Evolutionary conservation across 2,329 filamentous ascomycete species (phyloP), one percentile per base, ranked within the genome.

Genomic region (Knoxdaviesia proteae): DNA sequence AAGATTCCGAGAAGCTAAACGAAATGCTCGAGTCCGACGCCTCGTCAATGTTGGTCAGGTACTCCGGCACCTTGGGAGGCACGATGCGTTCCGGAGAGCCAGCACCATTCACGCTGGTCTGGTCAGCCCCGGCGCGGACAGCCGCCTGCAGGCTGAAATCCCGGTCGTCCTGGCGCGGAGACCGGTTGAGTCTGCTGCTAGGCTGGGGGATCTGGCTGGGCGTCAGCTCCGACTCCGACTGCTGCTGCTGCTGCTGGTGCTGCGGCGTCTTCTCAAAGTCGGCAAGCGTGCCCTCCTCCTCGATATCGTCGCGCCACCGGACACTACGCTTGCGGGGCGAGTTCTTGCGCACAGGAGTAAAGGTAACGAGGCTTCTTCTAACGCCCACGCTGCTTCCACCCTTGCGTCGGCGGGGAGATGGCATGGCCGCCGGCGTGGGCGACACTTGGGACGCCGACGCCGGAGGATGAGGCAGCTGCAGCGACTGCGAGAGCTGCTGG

Each of bases 201-300:
- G 34, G 34, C 9, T 36, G 9, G 34, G 34, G 34, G 34, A 11
- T 36, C 9, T 36, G 11, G 34, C 34, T 36, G 34, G 8, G 34
- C 8, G 34, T 36, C 34, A 11, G 9, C 34, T 9, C 8, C 11
- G n/a, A 36, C 29, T n/a, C 34, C 9, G 36, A 20, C 39, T 44
- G 47, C 33, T 45, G 37, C 2, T 45, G 37, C 2, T 71, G 47
- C 29, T 50, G 64, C 6, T 69, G 58, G 54, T 78, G 81, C 56
- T 86, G 72, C 1, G 90, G 88, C 3, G 88, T 94, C 60, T 84
- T 84, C 54, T 88, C 83, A 55, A 88, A 94, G 55, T 96, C 90
- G 7, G 82, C 86, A 44, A 96, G 63, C 1, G 79, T 77, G 30
- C 86, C 87, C 42, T 88, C 76, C 53, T 92, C 80, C 2, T 79